Percentiles rank a stretch among this genome's conserved stretches.
These are phyloP conservation scores for Mycena olivaceomarginata DNA, from an alignment of 768 basidiomycete species.

Conservation along the genomic window DNA sequence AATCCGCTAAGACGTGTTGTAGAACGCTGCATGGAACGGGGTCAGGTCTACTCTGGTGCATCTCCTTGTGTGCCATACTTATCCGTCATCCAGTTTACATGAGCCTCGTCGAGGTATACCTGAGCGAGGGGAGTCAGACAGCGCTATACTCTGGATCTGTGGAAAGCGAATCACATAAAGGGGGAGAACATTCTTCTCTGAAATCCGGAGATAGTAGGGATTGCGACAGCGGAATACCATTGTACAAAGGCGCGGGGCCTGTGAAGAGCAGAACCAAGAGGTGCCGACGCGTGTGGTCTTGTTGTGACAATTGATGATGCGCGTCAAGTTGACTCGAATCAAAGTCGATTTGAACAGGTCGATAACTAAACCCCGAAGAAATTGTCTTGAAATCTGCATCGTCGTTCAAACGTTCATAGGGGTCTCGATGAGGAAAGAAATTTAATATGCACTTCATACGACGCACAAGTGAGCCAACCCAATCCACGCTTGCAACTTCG, in stretches of 20 bases:
- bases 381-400: too few relatives aligned
- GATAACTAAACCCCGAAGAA: too few relatives aligned
- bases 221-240: slow-evolving; percentile 69
- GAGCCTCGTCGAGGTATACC: slow-evolving; percentile 93
- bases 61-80: too few relatives aligned
- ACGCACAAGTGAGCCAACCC: too few relatives aligned
- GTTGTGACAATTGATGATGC: slow-evolving; percentile 15
- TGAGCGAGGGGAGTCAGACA: slow-evolving; percentile 50
- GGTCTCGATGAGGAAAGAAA: too few relatives aligned
- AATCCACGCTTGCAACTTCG: too few relatives aligned
- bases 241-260: too few relatives aligned
- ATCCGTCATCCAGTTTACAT: slow-evolving; percentile 95
- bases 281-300: slow-evolving; percentile 19
- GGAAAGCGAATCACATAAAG: slow-evolving; percentile 75
- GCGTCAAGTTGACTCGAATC: background rate
- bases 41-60: too few relatives aligned
- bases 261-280: too few relatives aligned
- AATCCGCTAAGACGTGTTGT: slow-evolving; percentile 87
- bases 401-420: too few relatives aligned
- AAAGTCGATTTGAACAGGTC: too few relatives aligned
- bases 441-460: too few relatives aligned
- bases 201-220: slow-evolving; percentile 89
- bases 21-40: slow-evolving; percentile 61
- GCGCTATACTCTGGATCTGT: background rate
- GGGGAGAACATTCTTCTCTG: slow-evolving; percentile 83